Evolutionary conservation across 345 rosid genomes (phyloP), one percentile per base, ranked within the genome.

Genomic region (Eucalyptus melliodora): DNA sequence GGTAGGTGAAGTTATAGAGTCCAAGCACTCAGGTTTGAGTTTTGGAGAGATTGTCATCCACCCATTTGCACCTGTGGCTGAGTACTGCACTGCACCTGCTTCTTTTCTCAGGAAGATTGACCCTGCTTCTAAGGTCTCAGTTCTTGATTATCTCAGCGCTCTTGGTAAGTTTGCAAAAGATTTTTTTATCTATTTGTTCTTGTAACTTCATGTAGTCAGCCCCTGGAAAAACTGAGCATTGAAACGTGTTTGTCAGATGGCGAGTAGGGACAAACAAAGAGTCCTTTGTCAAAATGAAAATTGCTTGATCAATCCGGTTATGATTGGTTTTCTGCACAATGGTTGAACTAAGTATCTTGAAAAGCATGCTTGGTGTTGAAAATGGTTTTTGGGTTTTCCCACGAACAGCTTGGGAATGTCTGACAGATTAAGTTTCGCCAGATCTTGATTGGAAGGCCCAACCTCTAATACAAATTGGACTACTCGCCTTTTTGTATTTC

Each of bases 121-220:
- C 3, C 15, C 34, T 27, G 34, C 11, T 17, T 40, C 85, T 31
- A 91, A 72, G 44, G 51, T 92, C 82, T 59, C 92, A 9, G 88
- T 90, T 59, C 87, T 86, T 26, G 91, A 92, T 13, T 91, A 93
- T 87, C 92, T 93, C 26, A 89, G 91, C 89, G 88, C 89, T 59
- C 89, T 92, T 5, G 94, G 93, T 91, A 91, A 80, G n/a, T 67
- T 40, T 11, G 44, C 16, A 21, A 77, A 23, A 6, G 5, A 77
- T 6, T 11, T 6, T 6, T 21, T 40, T 21, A 2, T 77, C 16
- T 77, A 8, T 42, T 21, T 23, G 9, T 40, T 77, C 47, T 77
- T 40, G 9, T 77, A 23, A 77, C 47, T 77, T 77, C 30, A 11
- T 40, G 47, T 21, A 6, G 85, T 77, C 85, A 6, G 85, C 85